Evolutionary conservation across 306 rosid genomes (phyloP), one percentile per base, ranked within the genome.

Genomic region (Prunus mume): DNA sequence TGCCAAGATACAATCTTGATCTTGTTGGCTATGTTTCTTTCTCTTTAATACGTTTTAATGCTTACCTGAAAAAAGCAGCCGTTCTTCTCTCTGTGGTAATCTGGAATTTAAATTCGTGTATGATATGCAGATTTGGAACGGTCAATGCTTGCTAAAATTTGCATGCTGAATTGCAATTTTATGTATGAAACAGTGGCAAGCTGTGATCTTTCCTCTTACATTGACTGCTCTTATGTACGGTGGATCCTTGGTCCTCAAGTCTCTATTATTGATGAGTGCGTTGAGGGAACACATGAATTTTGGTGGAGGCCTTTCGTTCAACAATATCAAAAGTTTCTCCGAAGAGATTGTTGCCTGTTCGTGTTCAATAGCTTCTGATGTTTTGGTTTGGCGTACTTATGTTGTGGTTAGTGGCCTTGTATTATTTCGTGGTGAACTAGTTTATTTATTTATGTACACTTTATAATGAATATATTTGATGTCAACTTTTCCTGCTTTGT

Each of bases 181-280:
- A 77, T 92, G 85, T 89, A 67, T 88, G 93, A 85, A 92, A 86
- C 97, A 96, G 99, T 91, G 98, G 99, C 96, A 89, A 87, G 93
- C 97, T 58, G 81, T 86, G 88, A 32, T 86, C 72, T 76, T 92
- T 79, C 98, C 97, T 75, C 87, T 95, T 38, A 80, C 83, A 41
- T 81, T 95, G 97, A 92, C 98, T 60, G 88, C 88, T 77, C 79
- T 92, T 52, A 80, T 95, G 91, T 95, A 95, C 27, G 85, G 86
- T 47, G 99, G 99, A 64, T 92, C 98, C 38, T 68, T 92, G 76
- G 78, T 84, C 87, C 84, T 61, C 72, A 92, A 91, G 90, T 81
- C 54, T 72, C 76, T 92, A 73, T 55, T 79, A 60, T 73, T 90
- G 80, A 46, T 91, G 43, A 82, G 75, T 68, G 83, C 89, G 52